Base-by-base conservation (phyloP, 2,329 filamentous ascomycete species). In the Scorias spongiosa region DNA sequence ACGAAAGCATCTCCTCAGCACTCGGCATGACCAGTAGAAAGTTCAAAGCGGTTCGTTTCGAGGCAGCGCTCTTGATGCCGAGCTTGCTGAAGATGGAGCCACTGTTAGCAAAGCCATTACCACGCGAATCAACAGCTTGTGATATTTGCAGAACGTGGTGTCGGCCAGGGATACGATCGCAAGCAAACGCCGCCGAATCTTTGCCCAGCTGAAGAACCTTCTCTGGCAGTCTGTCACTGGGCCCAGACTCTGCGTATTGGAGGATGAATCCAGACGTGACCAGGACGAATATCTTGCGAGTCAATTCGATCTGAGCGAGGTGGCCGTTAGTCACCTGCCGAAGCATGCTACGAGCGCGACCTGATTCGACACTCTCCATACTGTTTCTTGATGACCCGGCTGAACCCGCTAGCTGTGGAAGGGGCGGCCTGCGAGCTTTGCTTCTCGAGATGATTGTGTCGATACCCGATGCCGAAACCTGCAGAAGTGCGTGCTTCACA, bases 81-180 rank as follows among this genome's bases (percentile, higher is more conserved):
- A 85, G 64, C 43, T 79, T 75, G 1, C 80, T 76, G 29, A 85
- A 69, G 2, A 86, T 61, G 1, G 80, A 82, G 41, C 74, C 73
- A 2, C 74, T 66, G 32, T 76, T 53, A 2, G 67, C 54, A 11
- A 70, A 56, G 1, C 63, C 54, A 4, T 56, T 64, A 26, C 75
- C 75, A 29, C 81, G 74, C 2, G 72, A 62, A 41, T 79, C 77
- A 45, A 78, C 76, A 8, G 70, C 66, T 30, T 84, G 80, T 2
- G 78, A 80, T 17, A 89, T 75, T 51, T 86, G 83, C 11, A 89
- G 61, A 5, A 89, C 84, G 76, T 82, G 88, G 54, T 87, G 83
- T 47, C 76, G 77, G 5, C 84, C 84, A 2, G 83, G 81, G 44
- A 89, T 85, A 11, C 82, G 69, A 57, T 91, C 84, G 51, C 78